These are phyloP conservation scores for Cicer judaicum DNA, from an alignment of 306 rosid species.

Conservation along the genomic window DNA sequence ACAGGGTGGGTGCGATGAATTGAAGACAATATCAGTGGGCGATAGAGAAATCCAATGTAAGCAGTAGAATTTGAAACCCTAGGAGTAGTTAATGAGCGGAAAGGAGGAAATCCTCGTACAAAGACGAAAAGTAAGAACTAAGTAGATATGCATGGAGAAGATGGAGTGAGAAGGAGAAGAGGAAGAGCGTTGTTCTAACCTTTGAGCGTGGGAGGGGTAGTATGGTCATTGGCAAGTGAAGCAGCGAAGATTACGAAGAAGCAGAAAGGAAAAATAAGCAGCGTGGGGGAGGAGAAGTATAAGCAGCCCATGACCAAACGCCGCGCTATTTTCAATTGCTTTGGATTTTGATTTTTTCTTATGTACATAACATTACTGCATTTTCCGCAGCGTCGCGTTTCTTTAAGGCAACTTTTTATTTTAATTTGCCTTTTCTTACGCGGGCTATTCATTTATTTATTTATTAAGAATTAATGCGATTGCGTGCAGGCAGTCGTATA, in stretches of 20 bases:
- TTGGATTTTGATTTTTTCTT: background rate
- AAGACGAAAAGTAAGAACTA: background rate
- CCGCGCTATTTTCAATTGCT: background rate
- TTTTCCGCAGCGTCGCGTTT: conserved; percentile 25
- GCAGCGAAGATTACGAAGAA: background rate
- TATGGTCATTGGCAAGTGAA: background rate
- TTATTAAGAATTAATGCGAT: too few relatives aligned
- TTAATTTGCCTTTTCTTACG: background rate
- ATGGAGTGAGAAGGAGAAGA: background rate
- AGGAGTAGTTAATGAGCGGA: background rate
- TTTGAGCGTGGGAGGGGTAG: background rate
- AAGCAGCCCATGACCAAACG: background rate
- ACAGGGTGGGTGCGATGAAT: background rate
- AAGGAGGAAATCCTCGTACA: background rate
- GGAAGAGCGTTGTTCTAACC: background rate
- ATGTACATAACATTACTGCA: background rate
- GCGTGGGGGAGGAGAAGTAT: background rate
- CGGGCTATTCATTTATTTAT: background rate
- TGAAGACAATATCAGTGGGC: too few relatives aligned
- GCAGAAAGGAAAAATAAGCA: background rate
- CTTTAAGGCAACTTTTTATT: conserved; percentile 14
- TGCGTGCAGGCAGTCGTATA: too few relatives aligned
- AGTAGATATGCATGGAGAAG: background rate
- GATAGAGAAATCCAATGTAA: background rate
- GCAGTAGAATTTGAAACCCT: conserved; percentile 19